Conservation (phyloP, 2,329 filamentous ascomycete species). For the Cytospora leucostoma region DNA sequence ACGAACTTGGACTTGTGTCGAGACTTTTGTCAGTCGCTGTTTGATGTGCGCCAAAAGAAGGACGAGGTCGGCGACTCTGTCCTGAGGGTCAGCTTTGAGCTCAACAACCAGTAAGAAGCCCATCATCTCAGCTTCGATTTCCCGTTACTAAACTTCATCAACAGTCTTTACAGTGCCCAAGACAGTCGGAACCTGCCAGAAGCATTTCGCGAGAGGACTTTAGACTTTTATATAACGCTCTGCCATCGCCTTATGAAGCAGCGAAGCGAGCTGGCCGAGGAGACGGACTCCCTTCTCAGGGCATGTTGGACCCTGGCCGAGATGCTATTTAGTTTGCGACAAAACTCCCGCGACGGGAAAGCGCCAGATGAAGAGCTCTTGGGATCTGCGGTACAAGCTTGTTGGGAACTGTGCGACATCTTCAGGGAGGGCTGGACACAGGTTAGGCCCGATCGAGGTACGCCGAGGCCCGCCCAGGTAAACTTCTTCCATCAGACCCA, state of each 20-base stretch:
- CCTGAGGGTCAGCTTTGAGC: conserved; percentile 86
- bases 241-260: conserved; percentile 98
- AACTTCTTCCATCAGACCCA: conserved; percentile 62
- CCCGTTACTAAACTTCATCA: conserved; percentile 32
- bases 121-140: background rate
- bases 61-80: conserved; percentile 84
- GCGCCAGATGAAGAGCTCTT: conserved; percentile 79
- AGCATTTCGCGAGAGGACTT: conserved; percentile 81
- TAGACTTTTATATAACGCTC: conserved; percentile 92
- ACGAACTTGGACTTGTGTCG: conserved; percentile 83
- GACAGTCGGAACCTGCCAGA: conserved; percentile 77
- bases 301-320: conserved; percentile 91
- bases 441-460: conserved; percentile 80
- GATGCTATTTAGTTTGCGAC: conserved; percentile 88
- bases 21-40: conserved; percentile 88
- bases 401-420: conserved; percentile 92
- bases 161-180: conserved; percentile 82
- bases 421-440: conserved; percentile 93
- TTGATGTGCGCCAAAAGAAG: conserved; percentile 77
- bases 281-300: conserved; percentile 80
- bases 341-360: conserved; percentile 74
- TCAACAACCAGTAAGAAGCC: conserved; percentile 77
- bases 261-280: conserved; percentile 72
- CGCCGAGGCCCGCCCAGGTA: conserved; percentile 77
- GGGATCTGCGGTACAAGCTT: conserved; percentile 85